Evolutionary conservation across 2,329 filamentous ascomycete species (phyloP).

Genomic region (Aspergillus quadricinctus): DNA sequence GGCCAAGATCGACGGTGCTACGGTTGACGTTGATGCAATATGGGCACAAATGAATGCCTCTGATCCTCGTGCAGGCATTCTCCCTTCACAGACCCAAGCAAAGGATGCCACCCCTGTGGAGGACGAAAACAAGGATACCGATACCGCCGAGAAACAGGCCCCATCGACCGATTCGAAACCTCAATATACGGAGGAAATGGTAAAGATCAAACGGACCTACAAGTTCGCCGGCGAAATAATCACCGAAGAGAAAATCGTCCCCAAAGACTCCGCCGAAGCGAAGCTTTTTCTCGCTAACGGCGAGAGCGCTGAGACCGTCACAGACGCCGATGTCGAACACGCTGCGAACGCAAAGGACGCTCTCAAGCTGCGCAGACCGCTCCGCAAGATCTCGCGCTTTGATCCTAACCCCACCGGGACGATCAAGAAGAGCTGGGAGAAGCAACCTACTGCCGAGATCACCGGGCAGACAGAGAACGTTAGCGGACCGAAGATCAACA

Average conservation of each 20-base stretch:
- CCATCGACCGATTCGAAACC: conserved; percentile 7
- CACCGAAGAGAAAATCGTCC: conserved; percentile 51
- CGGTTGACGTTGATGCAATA: conserved; percentile 52
- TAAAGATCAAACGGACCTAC: conserved; percentile 55
- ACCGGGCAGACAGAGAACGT: conserved; percentile 26
- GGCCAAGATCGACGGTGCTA: conserved; percentile 47
- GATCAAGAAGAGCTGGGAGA: conserved; percentile 44
- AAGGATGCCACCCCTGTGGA: conserved; percentile 10
- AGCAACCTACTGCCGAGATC: conserved; percentile 25
- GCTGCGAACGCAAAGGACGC: conserved; percentile 13
- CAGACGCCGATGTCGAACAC: conserved; percentile 20
- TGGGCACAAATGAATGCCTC: conserved; percentile 51
- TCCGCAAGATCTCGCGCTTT: conserved; percentile 43
- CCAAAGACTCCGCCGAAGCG: conserved; percentile 52
- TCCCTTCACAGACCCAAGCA: conserved; percentile 11
- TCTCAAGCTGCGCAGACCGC: conserved; percentile 33
- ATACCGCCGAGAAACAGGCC: conserved; percentile 14
- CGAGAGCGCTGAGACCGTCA: conserved; percentile 34
- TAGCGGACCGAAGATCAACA: conserved; percentile 59
- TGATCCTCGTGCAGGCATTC: conserved; percentile 12
- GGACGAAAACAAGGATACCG: conserved; percentile 10
- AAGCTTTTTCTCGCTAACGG: conserved; percentile 47
- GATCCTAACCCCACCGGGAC: conserved; percentile 43
- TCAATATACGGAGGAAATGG: conserved; percentile 39
- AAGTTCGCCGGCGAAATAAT: conserved; percentile 54